Evolutionary conservation across 2,329 filamentous ascomycete genomes (phyloP), one percentile per base, ranked within the genome.

Genomic region (Colletotrichum sojae): DNA sequence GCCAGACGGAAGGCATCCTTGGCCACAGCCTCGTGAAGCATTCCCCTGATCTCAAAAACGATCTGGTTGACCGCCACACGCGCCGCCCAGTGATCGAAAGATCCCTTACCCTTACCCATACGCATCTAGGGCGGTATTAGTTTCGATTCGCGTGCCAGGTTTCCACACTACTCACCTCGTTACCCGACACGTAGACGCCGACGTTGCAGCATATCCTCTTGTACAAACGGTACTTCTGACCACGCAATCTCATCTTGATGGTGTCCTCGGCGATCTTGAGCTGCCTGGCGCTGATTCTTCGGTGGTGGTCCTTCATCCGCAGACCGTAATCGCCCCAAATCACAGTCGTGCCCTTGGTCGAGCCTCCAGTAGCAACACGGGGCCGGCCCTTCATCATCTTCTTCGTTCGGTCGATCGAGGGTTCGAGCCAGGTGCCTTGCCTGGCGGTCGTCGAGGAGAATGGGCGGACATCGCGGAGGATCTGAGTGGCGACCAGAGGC

Each of bases 51-150:
- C 82, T 99, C 96, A 74, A 99, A 97, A 20, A 98, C 85, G 56
- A 99, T 90, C 80, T 96, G 93, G 82, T 93, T 97, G 59, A 98
- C 94, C 9, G 94, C 90, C 73, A 98, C 91, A 81, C 95, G 90
- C 22, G 92, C 90, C 5, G 95, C 94, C 96, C 96, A 99, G 78
- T 97, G 94, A 79, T 99, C 96, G 78, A 99, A 98, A 71, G 91
- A 93, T 75, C 96, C 96, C 81, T 99, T 99, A 83, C 96, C 96
- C 83, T 98, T 99, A 80, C 96, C 96, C 97, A 99, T 99, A 88
- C 96, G 92, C 80, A 94, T 92, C 90, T 91, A 73, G 6, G 54
- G 61, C 63, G 54, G 5, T 18, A 52, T 67, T 9, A 71, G 63
- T 40, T 57, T 27, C 5, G n/a, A 13, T 5, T 12, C 12, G 27